Evolutionary conservation across 2,329 filamentous ascomycete species (phyloP), one percentile per base, ranked within the genome.

Genomic region (Aspergillus latus): DNA sequence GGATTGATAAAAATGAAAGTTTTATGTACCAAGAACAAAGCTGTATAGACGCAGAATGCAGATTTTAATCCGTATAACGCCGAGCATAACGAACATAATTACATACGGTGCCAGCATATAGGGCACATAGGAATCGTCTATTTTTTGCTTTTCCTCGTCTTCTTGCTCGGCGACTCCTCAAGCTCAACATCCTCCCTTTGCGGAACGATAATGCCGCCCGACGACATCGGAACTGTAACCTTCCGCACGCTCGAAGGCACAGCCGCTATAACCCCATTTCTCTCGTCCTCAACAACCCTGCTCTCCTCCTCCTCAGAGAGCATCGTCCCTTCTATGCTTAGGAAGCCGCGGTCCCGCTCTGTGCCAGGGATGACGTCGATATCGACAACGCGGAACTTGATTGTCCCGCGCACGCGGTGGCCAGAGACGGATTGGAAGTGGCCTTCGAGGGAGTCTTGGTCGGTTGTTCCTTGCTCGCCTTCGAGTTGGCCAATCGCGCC

Each of bases 321-420:
- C 82, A 96, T 87, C n/a, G 90, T 95, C 28, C 92, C 93, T 71
- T 94, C 88, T 59, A 97, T 87, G 64, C 88, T 92, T 59, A 96
- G 75, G 69, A 93, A 94, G 9, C 89, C 90, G 58, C 88, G 88
- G 50, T 80, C 80, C 51, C 86, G 85, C 62, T 88, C 90, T 46
- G 86, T 82, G 29, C 87, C 88, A 0, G 89, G 88, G 65, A 79
- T 78, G 26, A 78, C 69, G 64, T 97, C 92, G 60, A 94, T 90
- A 70, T 95, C 90, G 63, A 87, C 86, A 68, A 97, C 90, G 62
- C 86, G 83, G 74, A 96, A 96, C 52, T 82, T 82, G 37, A 95
- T 74, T 66, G 83, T 84, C 10, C 89, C 88, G 54, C 84, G 82
- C 54, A 97, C 81, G 62, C 83, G 86, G 36, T 85, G 80, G 1